These are phyloP conservation scores for Pterocarpus santalinus DNA, from an alignment of 306 rosid species.

Conservation along the genomic window DNA sequence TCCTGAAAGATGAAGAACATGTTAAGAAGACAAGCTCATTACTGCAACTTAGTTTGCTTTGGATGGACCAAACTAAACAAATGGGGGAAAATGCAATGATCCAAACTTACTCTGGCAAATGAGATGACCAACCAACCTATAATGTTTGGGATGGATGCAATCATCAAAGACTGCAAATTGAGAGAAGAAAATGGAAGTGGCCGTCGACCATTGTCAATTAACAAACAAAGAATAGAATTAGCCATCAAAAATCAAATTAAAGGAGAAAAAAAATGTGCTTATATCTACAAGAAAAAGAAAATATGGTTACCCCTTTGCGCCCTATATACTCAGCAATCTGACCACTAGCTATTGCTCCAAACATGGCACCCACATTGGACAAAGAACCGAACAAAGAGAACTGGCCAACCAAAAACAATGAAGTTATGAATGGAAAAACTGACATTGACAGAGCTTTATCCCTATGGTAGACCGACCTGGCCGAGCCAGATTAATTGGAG, in stretches of 20 bases:
- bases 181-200: constrained; percentile 31
- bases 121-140: constrained; percentile 94
- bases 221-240: constrained; percentile 3
- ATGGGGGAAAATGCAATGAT: constrained; percentile 17
- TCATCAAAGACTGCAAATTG: constrained; percentile 82
- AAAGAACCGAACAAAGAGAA: constrained; percentile 89
- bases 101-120: constrained; percentile 80
- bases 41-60: constrained; percentile 27
- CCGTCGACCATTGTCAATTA: constrained; percentile 23
- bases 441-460: too few species aligned
- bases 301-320: constrained; percentile 84
- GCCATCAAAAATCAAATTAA: constrained; percentile 36
- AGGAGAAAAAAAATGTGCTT: not conserved
- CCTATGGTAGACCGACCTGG: too few species aligned
- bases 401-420: constrained; percentile 56
- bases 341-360: constrained; percentile 98
- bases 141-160: constrained; percentile 91
- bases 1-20: constrained; percentile 63
- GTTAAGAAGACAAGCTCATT: constrained; percentile 5
- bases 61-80: not conserved
- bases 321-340: constrained; percentile 94
- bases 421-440: constrained; percentile 13
- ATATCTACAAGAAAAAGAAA: constrained; percentile 1
- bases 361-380: constrained; percentile 97
- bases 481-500: too few species aligned